phyloP scores from a whole-genome alignment of 2,329 filamentous ascomycete species.

The Scedosporium boydii region DNA sequence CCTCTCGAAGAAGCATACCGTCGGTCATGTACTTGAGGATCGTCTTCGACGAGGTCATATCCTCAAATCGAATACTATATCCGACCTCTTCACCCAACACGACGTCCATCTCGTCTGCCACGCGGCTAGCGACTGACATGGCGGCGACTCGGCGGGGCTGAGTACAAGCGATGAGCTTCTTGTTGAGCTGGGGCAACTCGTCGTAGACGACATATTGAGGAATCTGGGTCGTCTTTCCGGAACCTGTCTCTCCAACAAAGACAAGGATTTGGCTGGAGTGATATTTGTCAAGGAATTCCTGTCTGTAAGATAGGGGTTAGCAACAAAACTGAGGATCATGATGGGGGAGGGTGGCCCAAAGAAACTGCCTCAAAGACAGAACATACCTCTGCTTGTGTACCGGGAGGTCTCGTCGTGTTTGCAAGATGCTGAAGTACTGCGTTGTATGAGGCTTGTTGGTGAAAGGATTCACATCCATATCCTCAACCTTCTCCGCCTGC shows the following conservation, averaged over 20 bases:
- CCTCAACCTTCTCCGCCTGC: conserved; percentile 65
- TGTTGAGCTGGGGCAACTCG: conserved; percentile 76
- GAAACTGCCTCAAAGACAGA: too few relatives aligned
- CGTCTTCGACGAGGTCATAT: conserved; percentile 80
- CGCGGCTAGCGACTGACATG: conserved; percentile 97
- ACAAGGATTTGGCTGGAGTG: conserved; percentile 93
- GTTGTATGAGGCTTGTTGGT: conserved; percentile 67
- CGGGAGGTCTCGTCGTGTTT: conserved; percentile 73
- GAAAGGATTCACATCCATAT: conserved; percentile 78
- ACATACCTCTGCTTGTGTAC: conserved; percentile 79
- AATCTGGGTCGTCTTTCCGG: conserved; percentile 98
- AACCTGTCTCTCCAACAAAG: conserved; percentile 98
- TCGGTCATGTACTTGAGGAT: conserved; percentile 99
- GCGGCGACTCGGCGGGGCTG: conserved; percentile 96
- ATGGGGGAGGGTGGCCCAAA: neutral
- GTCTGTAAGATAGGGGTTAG: conserved; percentile 32
- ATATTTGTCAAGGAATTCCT: conserved; percentile 90
- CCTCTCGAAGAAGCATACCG: conserved; percentile 93
- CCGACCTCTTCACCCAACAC: conserved; percentile 88
- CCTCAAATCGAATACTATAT: conserved; percentile 98
- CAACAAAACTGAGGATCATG: neutral
- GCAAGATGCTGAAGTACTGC: conserved; percentile 83
- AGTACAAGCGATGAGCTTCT: conserved; percentile 92
- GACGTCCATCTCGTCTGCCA: conserved; percentile 94
- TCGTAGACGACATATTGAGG: conserved; percentile 97